Conservation (phyloP, 768 basidiomycete species). For the Boletus vermiculosoides region DNA sequence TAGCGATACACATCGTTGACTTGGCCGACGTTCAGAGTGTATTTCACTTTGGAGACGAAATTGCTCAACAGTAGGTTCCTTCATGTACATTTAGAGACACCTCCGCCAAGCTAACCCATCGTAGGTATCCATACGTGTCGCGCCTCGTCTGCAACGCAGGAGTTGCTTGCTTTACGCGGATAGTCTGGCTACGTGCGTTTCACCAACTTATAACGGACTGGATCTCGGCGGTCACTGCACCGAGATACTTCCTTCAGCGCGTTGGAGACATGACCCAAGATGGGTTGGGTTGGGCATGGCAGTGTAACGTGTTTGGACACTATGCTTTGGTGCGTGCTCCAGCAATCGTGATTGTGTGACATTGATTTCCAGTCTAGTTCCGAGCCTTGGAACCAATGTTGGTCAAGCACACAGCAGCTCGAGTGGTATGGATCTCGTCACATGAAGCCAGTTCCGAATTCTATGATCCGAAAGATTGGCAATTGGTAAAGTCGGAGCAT, state of each 20-base stretch:
- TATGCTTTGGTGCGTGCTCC: slow-evolving; percentile 62
- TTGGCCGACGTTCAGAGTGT: slow-evolving; percentile 59
- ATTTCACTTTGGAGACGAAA: slow-evolving; percentile 56
- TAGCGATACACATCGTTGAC: slow-evolving; percentile 66
- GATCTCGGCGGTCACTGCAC: slow-evolving; percentile 49
- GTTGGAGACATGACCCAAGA: slow-evolving; percentile 61
- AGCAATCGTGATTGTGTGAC: background rate
- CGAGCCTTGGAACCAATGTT: slow-evolving; percentile 59
- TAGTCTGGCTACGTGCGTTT: slow-evolving; percentile 49
- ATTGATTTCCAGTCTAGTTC: slow-evolving; percentile 45
- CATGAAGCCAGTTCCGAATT: slow-evolving; percentile 53
- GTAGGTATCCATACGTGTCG: slow-evolving; percentile 76
- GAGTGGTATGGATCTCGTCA: slow-evolving; percentile 82
- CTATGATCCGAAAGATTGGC: slow-evolving; percentile 70
- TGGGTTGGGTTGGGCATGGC: slow-evolving; percentile 79
- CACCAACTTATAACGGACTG: slow-evolving; percentile 48
- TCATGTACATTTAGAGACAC: background rate
- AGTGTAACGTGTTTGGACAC: slow-evolving; percentile 82
- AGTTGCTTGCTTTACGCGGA: slow-evolving; percentile 51
- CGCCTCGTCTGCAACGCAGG: slow-evolving; percentile 84
- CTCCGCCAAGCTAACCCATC: background rate
- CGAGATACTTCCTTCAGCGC: slow-evolving; percentile 56
- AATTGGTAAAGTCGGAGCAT: slow-evolving; percentile 55
- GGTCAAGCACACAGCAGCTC: slow-evolving; percentile 41
- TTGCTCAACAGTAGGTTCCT: slow-evolving; percentile 50